A percentile compares a stretch with the other conserved stretches of the same genome.
phyloP scores from a whole-genome alignment of 805 yeast species.

The Barnettozyma pratensis region DNA sequence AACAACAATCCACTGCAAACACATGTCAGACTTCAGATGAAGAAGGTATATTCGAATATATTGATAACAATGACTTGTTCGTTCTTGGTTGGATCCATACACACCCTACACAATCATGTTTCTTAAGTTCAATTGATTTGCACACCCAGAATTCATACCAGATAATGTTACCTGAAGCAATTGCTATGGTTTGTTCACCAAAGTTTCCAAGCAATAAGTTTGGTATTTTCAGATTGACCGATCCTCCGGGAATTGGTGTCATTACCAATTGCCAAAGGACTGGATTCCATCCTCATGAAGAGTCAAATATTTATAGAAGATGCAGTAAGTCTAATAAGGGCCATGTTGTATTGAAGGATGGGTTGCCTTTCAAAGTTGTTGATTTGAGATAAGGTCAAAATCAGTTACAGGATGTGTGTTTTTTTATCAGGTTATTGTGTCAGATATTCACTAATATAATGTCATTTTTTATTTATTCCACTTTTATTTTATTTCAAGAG shows the following conservation, averaged over 20 bases:
- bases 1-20: conserved; percentile 56
- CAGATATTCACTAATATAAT: too few relatives aligned
- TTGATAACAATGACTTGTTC: conserved; percentile 51
- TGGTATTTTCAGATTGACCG: conserved; percentile 58
- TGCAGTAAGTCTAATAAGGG: conserved; percentile 39
- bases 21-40: conserved; percentile 61
- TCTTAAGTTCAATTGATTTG: conserved; percentile 58
- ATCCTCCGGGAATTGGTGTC: conserved; percentile 57
- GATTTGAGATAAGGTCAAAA: conserved; percentile 37
- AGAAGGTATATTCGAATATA: conserved; percentile 49
- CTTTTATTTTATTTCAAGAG: background rate
- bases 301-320: conserved; percentile 41
- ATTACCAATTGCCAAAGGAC: conserved; percentile 44
- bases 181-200: conserved; percentile 66
- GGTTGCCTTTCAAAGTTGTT: conserved; percentile 41
- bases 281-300: conserved; percentile 62
- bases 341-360: conserved; percentile 42
- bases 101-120: conserved; percentile 71
- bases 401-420: background rate
- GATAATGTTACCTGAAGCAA: conserved; percentile 63
- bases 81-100: conserved; percentile 76
- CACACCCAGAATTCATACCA: conserved; percentile 69
- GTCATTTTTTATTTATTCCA: background rate
- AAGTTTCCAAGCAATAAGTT: conserved; percentile 34
- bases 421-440: background rate